phyloP scores from a whole-genome alignment of 768 basidiomycete genomes.

The Tricholoma hemisulphureum region DNA sequence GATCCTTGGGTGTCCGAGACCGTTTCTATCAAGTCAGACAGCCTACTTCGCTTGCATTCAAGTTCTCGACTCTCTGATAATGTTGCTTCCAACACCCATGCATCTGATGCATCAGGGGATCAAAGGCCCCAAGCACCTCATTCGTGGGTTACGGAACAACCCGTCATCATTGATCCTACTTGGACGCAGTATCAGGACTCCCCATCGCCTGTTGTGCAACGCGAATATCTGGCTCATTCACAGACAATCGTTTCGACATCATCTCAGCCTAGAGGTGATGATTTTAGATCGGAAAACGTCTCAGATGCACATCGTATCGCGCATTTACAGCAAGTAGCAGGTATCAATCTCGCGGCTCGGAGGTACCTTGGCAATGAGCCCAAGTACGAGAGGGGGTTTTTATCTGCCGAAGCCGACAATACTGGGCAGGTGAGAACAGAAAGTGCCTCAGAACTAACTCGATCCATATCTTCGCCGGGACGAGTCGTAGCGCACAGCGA shows the following conservation, averaged over 20 bases:
- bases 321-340: slow-evolving; percentile 12
- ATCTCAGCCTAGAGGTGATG: not conserved
- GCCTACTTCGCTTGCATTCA: not conserved
- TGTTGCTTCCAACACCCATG: not conserved
- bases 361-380: slow-evolving; percentile 9
- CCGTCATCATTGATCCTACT: not conserved
- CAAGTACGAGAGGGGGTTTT: slow-evolving; percentile 5
- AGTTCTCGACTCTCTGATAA: not conserved
- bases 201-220: not conserved
- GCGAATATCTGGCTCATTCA: not conserved
- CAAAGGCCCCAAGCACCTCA: not conserved
- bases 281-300: not conserved
- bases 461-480: not conserved
- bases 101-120: not conserved
- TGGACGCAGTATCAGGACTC: not conserved
- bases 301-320: not conserved
- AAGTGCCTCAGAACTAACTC: not conserved
- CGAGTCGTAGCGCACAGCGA: not conserved
- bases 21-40: not conserved
- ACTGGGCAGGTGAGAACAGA: not conserved
- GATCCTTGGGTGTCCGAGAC: not conserved
- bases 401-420: not conserved
- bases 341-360: slow-evolving; percentile 9
- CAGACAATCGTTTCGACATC: not conserved
- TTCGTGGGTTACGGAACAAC: not conserved